A percentile compares a stretch with the other conserved stretches of the same genome.
phyloP scores from a whole-genome alignment of 2,329 filamentous ascomycete genomes.

The Torrubiella hemipterigena region DNA sequence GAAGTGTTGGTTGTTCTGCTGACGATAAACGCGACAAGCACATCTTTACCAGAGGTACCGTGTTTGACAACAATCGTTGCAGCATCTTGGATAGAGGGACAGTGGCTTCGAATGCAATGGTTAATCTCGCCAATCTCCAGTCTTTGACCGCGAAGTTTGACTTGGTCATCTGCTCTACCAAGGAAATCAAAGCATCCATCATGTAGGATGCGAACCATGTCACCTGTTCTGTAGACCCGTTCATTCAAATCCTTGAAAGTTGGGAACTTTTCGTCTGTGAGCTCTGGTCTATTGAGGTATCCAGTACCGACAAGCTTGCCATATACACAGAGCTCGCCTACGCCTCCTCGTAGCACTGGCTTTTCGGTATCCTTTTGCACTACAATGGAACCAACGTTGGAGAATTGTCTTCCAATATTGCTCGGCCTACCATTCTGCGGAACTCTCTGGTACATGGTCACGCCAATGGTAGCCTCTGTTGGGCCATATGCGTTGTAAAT shows the following conservation, averaged over 20 bases:
- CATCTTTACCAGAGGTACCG: slow-evolving; percentile 61
- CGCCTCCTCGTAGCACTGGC: slow-evolving; percentile 63
- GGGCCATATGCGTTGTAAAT: slow-evolving; percentile 92
- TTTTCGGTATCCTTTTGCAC: slow-evolving; percentile 55
- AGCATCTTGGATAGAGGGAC: slow-evolving; percentile 50
- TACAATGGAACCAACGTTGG: slow-evolving; percentile 78
- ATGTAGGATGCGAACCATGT: slow-evolving; percentile 70
- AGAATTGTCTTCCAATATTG: slow-evolving; percentile 79
- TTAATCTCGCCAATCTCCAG: slow-evolving; percentile 90
- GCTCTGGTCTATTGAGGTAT: slow-evolving; percentile 69
- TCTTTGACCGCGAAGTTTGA: slow-evolving; percentile 81
- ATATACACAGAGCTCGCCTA: slow-evolving; percentile 82
- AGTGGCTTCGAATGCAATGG: slow-evolving; percentile 57
- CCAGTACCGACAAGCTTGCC: slow-evolving; percentile 81
- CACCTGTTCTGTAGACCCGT: slow-evolving; percentile 75
- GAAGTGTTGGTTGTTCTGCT: slow-evolving; percentile 12
- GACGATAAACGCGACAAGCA: slow-evolving; percentile 72
- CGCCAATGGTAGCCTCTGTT: slow-evolving; percentile 85
- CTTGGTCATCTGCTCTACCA: slow-evolving; percentile 79
- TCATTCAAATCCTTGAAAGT: slow-evolving; percentile 42
- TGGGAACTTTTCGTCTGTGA: slow-evolving; percentile 69
- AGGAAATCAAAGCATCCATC: slow-evolving; percentile 80
- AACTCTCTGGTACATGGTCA: slow-evolving; percentile 80
- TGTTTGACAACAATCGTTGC: slow-evolving; percentile 66
- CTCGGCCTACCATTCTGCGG: slow-evolving; percentile 66